These are phyloP conservation scores for Ambrosia hybrid DNA, from an alignment of 140 eudicot genomes.

Conservation along the genomic window DNA sequence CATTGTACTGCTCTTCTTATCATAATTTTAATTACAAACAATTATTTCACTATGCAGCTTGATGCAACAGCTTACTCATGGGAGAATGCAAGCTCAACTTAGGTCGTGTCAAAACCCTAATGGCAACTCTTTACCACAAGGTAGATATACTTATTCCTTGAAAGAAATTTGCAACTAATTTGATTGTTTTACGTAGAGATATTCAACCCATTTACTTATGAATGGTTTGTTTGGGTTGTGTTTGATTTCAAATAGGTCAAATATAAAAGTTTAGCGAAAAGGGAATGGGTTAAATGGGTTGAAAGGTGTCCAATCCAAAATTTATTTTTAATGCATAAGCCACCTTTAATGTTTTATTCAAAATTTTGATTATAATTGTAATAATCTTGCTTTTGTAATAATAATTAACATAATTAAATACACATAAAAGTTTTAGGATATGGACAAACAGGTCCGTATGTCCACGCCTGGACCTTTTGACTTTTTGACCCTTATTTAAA, in stretches of 20 bases:
- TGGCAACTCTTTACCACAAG: constrained; percentile 30
- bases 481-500: no score
- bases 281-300: background rate
- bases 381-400: no score
- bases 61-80: constrained; percentile 26
- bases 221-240: background rate
- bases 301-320: background rate
- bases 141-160: constrained; percentile 8
- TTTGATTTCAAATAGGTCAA: background rate
- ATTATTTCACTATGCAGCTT: constrained; percentile 29
- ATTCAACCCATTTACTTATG: background rate
- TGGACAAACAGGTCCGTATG: no score
- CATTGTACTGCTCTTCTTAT: no score
- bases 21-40: background rate
- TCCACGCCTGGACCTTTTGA: no score
- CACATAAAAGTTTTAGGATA: no score
- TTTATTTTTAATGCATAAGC: background rate
- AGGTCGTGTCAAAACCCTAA: constrained; percentile 20
- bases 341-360: no score
- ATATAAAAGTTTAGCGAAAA: background rate
- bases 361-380: no score
- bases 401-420: no score
- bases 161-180: background rate
- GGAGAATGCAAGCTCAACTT: constrained; percentile 31
- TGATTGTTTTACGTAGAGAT: constrained; percentile 1